Conservation (phyloP, 2,329 filamentous ascomycete species). For the Clonostachys rhizophaga region DNA sequence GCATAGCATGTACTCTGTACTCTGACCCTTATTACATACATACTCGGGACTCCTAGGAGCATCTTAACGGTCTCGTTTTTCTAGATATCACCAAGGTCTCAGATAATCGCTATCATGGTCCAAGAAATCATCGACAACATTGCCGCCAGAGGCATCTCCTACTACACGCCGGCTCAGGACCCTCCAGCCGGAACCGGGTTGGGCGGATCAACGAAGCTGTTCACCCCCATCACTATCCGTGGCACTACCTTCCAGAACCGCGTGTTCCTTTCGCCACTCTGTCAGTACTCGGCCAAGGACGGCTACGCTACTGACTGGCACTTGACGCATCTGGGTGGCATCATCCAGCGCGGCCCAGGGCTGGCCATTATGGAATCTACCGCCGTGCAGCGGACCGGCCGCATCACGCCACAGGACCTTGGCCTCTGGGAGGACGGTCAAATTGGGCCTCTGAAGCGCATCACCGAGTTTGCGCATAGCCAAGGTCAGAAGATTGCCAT, state of each 20-base stretch:
- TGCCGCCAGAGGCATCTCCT: conserved; percentile 39
- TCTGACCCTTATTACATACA: no score
- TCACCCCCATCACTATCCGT: conserved; percentile 51
- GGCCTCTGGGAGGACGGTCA: conserved; percentile 86
- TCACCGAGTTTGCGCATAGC: conserved; percentile 75
- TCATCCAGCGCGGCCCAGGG: conserved; percentile 69
- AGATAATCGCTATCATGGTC: not conserved
- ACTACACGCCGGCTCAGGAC: conserved; percentile 47
- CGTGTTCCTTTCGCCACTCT: conserved; percentile 28
- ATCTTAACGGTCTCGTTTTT: no score
- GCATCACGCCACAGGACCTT: conserved; percentile 75
- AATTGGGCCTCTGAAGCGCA: conserved; percentile 63
- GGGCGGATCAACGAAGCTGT: conserved; percentile 43
- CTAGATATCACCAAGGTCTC: no score
- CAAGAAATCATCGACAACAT: conserved; percentile 18
- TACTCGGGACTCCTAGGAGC: no score
- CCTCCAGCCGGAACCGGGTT: conserved; percentile 45
- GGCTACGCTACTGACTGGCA: conserved; percentile 79
- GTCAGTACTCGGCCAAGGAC: conserved; percentile 50
- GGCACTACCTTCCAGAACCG: conserved; percentile 23
- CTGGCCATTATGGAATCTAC: conserved; percentile 77
- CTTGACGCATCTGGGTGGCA: conserved; percentile 75
- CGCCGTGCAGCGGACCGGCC: conserved; percentile 67
- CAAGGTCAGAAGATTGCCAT: conserved; percentile 75
- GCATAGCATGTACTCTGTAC: no score